phyloP scores from a whole-genome alignment of 164 flowering plant genomes.

The Warburgia ugandensis region DNA sequence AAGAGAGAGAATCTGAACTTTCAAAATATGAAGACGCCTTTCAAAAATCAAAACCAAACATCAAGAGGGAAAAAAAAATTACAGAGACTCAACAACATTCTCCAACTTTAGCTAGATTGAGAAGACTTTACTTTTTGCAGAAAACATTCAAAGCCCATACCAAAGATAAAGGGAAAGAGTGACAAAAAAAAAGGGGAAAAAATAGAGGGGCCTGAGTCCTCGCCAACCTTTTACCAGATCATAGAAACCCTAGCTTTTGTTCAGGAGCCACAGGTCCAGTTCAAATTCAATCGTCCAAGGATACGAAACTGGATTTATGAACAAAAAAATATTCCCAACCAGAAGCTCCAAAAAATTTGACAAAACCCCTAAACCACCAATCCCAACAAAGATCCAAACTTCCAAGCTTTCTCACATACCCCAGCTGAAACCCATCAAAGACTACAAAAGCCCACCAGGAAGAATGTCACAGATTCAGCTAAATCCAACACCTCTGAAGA shows the following conservation, averaged over 20 bases:
- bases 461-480: neutral
- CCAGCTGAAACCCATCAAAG: neutral
- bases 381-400: neutral
- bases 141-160: constrained; percentile 22
- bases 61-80: constrained; percentile 7
- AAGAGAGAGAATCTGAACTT: constrained; percentile 13
- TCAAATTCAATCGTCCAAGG: constrained; percentile 14
- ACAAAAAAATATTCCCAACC: neutral
- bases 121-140: constrained; percentile 17
- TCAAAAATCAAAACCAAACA: constrained; percentile 12
- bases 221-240: constrained; percentile 13
- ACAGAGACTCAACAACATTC: constrained; percentile 9
- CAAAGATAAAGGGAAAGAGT: neutral
- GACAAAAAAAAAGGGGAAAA: neutral
- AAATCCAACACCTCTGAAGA: neutral
- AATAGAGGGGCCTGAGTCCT: constrained; percentile 1
- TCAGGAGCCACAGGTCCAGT: constrained; percentile 12
- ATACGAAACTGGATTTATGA: neutral
- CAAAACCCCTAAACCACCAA: neutral
- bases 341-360: neutral
- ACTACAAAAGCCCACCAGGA: neutral
- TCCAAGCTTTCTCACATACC: too few species aligned
- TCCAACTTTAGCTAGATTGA: constrained; percentile 8
- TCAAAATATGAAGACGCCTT: constrained; percentile 7
- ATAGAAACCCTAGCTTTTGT: constrained; percentile 24